These are phyloP conservation scores for Rhizophagus prolifer DNA, from an alignment of 192 early-diverging fungal species.

Conservation along the genomic window DNA sequence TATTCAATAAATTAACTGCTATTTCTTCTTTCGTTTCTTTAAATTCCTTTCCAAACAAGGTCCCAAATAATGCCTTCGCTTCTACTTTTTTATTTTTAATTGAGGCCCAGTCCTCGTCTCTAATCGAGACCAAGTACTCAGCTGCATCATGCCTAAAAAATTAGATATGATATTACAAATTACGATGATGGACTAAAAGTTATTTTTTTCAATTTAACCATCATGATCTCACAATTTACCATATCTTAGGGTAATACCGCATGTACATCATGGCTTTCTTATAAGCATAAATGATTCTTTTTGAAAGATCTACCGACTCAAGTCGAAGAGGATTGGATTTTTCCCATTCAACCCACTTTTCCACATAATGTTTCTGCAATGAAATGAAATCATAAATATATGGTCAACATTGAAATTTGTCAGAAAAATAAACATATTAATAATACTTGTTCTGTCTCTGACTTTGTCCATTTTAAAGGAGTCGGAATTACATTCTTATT, in stretches of 20 bases:
- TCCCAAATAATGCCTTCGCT: neutral
- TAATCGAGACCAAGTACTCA: conserved; percentile 41
- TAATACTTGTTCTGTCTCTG: conserved; percentile 57
- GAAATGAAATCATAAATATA: neutral
- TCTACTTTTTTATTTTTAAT: neutral
- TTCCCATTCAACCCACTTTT: conserved; percentile 90
- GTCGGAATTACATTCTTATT: conserved; percentile 65
- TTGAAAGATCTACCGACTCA: conserved; percentile 51
- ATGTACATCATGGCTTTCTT: conserved; percentile 82
- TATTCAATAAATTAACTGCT: conserved; percentile 61
- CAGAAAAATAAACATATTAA: neutral
- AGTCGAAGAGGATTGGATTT: conserved; percentile 79
- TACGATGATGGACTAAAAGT: conserved; percentile 13
- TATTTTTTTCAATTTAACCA: too few relatives aligned
- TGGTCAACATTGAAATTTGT: neutral
- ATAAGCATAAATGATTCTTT: conserved; percentile 82
- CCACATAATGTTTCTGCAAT: conserved; percentile 60
- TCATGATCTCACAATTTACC: conserved; percentile 49
- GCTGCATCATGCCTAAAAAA: conserved; percentile 53
- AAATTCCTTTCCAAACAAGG: neutral
- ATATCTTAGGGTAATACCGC: conserved; percentile 86
- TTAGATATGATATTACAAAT: neutral
- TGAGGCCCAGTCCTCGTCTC: neutral
- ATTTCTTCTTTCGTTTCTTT: conserved; percentile 50
- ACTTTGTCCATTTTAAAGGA: conserved; percentile 79